Base-by-base conservation (phyloP, 805 yeast genomes). In the Metschnikowia lunata region DNA sequence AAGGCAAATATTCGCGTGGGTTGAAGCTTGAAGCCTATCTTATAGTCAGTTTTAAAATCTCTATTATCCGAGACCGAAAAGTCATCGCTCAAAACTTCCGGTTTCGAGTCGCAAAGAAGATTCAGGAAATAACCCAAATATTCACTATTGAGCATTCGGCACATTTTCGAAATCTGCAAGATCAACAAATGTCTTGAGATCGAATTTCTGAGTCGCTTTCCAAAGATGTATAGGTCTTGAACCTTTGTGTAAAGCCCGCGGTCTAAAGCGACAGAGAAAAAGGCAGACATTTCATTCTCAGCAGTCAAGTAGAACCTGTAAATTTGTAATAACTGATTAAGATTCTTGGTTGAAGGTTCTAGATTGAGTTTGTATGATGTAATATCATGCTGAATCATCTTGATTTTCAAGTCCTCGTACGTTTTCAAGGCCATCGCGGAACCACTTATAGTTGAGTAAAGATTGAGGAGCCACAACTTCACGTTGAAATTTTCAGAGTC, bases 401-500 rank as follows among this genome's bases (percentile, higher is more conserved):
- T 87, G 52, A 88, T 76, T 31, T 80, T 78, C 40, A 90, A 62
- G 1, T 69, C 57, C 12, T 72, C 61, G 59, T 76, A 88, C 37
- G 80, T 76, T 7, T 61, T 58, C 30, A 61, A 53, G 0, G 90
- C 83, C 34, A 69, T 60, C 1, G 74, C 59, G 29, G 70, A 69
- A 8, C 80, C 67, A 39, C 88, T 88, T 8, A 88, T 56, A 14
- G 72, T 57, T 12, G 76, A 69, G 61, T 85, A 86, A 3, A 88
- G 58, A 28, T 79, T 72, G 39, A 85, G 72, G 30, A 89, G 66
- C 90, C 93, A 86, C 8, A 87, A 62, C 42, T 81, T 73, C 15
- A 86, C 66, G 54, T 80, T 82, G 58, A 81, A 87, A 57, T 90
- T 90, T 49, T 82, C 79, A n/a, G 75, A 75, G 58, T 89, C 96